phyloP scores from a whole-genome alignment of 2,329 filamentous ascomycete species.

The Curvularia lunata region DNA sequence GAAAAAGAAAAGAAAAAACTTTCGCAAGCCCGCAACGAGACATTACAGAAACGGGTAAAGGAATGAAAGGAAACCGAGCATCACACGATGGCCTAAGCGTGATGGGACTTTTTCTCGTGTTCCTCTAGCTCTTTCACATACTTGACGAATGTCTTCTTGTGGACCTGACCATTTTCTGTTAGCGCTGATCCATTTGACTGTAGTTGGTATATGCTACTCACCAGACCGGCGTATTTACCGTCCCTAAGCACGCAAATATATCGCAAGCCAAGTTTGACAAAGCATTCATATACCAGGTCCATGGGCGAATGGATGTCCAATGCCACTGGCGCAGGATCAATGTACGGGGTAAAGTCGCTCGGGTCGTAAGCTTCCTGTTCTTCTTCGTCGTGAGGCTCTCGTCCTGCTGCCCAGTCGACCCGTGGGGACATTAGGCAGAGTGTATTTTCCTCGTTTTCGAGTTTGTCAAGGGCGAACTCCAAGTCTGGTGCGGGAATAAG shows the following conservation, averaged over 20 bases:
- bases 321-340: slow-evolving; percentile 88
- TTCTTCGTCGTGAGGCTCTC: slow-evolving; percentile 61
- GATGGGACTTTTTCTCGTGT: slow-evolving; percentile 33
- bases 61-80: not conserved
- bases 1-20: not conserved
- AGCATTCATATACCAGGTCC: slow-evolving; percentile 95
- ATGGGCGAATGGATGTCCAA: slow-evolving; percentile 89
- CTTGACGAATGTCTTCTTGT: slow-evolving; percentile 97
- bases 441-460: slow-evolving; percentile 74
- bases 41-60: not conserved
- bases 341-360: slow-evolving; percentile 87
- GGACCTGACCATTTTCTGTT: slow-evolving; percentile 60
- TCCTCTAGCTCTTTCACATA: slow-evolving; percentile 86
- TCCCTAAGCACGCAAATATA: slow-evolving; percentile 90
- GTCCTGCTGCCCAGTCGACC: slow-evolving; percentile 53
- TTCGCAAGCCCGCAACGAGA: slow-evolving; percentile 3
- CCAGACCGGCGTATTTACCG: slow-evolving; percentile 86
- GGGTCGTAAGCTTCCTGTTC: slow-evolving; percentile 60
- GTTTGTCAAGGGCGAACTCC: slow-evolving; percentile 86
- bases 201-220: slow-evolving; percentile 53
- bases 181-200: not conserved
- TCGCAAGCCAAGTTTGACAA: slow-evolving; percentile 88
- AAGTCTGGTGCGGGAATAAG: slow-evolving; percentile 93
- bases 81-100: slow-evolving; percentile 1
- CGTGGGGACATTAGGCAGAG: slow-evolving; percentile 82